A percentile compares a stretch with the other conserved stretches of the same genome.
Conservation (phyloP, 352 stramenopile species). For the Pythium pyrilobum region DNA sequence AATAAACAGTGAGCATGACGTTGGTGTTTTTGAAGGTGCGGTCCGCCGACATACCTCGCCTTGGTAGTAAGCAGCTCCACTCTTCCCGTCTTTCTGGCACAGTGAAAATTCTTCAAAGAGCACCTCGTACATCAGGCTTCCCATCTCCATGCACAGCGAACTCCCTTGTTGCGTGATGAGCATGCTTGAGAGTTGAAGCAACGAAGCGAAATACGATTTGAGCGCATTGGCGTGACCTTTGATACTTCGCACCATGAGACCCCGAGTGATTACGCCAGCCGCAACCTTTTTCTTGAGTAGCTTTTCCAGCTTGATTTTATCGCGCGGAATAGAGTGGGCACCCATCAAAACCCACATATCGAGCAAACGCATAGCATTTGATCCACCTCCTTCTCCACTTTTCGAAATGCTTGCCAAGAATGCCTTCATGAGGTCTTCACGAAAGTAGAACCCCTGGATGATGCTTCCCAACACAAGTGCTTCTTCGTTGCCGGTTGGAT, state of each 20-base stretch:
- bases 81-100: slow-evolving; percentile 8
- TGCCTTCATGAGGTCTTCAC: slow-evolving; percentile 38
- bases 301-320: slow-evolving; percentile 34
- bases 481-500: slow-evolving; percentile 31
- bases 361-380: slow-evolving; percentile 23
- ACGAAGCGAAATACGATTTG: slow-evolving; percentile 34
- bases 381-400: neutral
- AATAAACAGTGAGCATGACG: neutral
- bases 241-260: slow-evolving; percentile 29
- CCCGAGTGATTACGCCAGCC: slow-evolving; percentile 15
- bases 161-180: slow-evolving; percentile 25
- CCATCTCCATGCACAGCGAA: slow-evolving; percentile 18
- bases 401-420: slow-evolving; percentile 25
- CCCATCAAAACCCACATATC: slow-evolving; percentile 49
- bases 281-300: slow-evolving; percentile 41
- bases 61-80: slow-evolving; percentile 37
- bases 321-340: slow-evolving; percentile 31
- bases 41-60: slow-evolving; percentile 39
- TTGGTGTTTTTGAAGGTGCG: too few species aligned
- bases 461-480: slow-evolving; percentile 41
- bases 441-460: slow-evolving; percentile 49
- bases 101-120: slow-evolving; percentile 47
- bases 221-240: slow-evolving; percentile 33
- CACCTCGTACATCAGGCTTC: slow-evolving; percentile 36
- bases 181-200: slow-evolving; percentile 28